These are phyloP conservation scores for Lactarius tabidus DNA, from an alignment of 768 basidiomycete species.

Conservation along the genomic window DNA sequence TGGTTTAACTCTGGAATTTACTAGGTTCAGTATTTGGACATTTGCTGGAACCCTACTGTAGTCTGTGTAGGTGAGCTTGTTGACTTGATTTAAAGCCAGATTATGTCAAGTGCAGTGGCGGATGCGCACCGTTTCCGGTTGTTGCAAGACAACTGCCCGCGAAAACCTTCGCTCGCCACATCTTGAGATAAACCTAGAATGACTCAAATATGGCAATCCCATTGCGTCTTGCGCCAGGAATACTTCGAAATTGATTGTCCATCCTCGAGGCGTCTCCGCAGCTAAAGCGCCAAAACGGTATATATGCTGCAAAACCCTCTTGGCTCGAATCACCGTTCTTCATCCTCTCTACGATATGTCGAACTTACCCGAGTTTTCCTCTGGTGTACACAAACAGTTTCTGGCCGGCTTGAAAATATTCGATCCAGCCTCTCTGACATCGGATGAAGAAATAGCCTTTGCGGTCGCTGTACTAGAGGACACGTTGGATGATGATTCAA, in stretches of 20 bases:
- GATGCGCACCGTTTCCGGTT: neutral
- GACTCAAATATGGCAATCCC: constrained; percentile 7
- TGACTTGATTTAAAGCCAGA: neutral
- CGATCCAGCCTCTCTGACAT: neutral
- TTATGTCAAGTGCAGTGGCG: neutral
- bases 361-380: neutral
- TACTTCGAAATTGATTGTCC: neutral
- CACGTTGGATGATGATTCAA: constrained; percentile 4
- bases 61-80: no score
- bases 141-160: neutral
- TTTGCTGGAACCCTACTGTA: no score
- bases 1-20: no score
- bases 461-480: constrained; percentile 7
- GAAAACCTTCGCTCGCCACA: neutral
- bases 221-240: neutral
- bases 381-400: constrained; percentile 6
- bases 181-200: neutral
- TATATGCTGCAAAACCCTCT: neutral
- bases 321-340: neutral
- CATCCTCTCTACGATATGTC: neutral
- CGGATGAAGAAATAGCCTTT: neutral
- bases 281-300: constrained; percentile 34
- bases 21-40: no score
- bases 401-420: constrained; percentile 11
- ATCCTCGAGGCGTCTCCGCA: neutral